Base-by-base conservation (phyloP, 805 yeast genomes). In the Metschnikowia aberdeeniae region DNA sequence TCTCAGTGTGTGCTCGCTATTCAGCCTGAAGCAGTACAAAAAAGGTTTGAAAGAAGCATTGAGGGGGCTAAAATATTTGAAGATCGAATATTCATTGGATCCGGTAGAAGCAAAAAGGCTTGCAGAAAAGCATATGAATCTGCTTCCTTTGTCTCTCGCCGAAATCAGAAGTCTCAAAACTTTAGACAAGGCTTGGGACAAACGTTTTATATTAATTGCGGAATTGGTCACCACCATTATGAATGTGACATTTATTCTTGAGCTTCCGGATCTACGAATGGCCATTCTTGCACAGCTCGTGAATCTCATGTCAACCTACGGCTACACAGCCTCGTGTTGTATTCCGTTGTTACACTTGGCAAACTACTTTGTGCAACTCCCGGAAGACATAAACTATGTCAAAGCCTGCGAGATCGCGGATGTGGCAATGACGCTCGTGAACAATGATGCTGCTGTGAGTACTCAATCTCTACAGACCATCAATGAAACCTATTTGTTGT, bases 371-470 rank as follows among this genome's bases (percentile, higher is more conserved):
- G 63, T 61, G 6, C 53, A 52, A 10, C 60, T 54, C 2, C 57
- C 61, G 4, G 66, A 65, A 19, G 56, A 58, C 5, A 54, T 54
- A 12, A 63, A 65, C n/a, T 54, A 67, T 19, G 52, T 62, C 11
- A 62, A 66, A 13, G 73, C 78, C 0, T 57, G 62, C 22, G 80
- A 75, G 47, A 67, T 68, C 41, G 57, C 69, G 7, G 68, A 64
- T 37, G 58, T 72, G 14, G 76, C 77, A 1, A 56, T 75, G 29
- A 53, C 54, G 10, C 51, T 75, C 4, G 54, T 73, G n/a, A 67
- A 62, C 11, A 36, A 61, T 17, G 67, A 59, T 24, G 57, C 63
- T 2, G 61, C 63, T 2, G 58, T 68, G 1, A 60, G 71, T 6
- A 53, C 67, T 17, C 66, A 66, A 40, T 59, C 66, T 39, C 64